phyloP scores from a whole-genome alignment of 176 grass and related monocot species.

The Eleusine indica region DNA sequence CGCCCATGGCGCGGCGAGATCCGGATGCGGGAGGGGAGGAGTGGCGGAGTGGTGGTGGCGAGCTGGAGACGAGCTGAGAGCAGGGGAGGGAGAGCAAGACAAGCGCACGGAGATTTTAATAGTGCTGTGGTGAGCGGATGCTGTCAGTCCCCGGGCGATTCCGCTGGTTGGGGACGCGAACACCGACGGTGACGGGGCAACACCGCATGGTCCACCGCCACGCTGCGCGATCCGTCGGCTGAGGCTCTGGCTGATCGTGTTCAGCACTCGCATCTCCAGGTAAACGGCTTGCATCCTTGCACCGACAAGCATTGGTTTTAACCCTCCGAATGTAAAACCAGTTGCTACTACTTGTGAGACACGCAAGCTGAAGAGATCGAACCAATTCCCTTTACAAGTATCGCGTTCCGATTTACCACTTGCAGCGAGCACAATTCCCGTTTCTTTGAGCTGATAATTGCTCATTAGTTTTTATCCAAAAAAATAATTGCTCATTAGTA shows the following conservation, averaged over 20 bases:
- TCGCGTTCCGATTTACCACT: background rate
- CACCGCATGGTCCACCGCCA: constrained; percentile 23
- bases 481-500: background rate
- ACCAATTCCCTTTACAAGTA: background rate
- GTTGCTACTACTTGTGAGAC: background rate
- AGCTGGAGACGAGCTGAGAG: background rate
- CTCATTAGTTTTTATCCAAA: no score
- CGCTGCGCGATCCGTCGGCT: constrained; percentile 7
- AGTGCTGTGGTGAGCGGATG: constrained; percentile 9
- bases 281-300: constrained; percentile 7
- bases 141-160: background rate
- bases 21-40: background rate
- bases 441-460: background rate
- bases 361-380: background rate
- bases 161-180: background rate
- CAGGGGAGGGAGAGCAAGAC: background rate
- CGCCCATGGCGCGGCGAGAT: constrained; percentile 52
- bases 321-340: background rate
- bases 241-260: background rate
- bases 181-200: constrained; percentile 46
- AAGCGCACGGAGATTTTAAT: constrained; percentile 22
- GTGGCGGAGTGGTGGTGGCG: constrained; percentile 39
- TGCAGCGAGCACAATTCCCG: background rate
- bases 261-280: background rate
- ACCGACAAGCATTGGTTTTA: constrained; percentile 5